Evolutionary conservation across 495 filamentous ascomycete species (phyloP).

Genomic region (Aspergillus wentii): DNA sequence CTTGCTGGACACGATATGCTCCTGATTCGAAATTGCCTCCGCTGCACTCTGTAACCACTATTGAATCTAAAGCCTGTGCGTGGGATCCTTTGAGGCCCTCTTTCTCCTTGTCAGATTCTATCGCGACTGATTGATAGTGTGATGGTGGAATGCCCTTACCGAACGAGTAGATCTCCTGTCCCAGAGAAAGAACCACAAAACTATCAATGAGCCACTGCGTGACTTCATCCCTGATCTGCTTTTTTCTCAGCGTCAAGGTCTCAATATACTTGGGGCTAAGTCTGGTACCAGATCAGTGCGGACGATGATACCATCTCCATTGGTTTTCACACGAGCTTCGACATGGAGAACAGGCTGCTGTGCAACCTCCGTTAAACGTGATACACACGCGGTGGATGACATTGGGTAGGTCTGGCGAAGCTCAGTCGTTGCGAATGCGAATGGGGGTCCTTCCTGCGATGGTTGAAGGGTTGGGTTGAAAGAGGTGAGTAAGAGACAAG

Average conservation of each 20-base stretch:
- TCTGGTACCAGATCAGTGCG: conserved; percentile 14
- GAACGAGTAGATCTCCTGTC: conserved; percentile 14
- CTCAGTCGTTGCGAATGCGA: background rate
- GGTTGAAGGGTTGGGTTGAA: too few relatives aligned
- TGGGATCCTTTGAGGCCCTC: conserved; percentile 10
- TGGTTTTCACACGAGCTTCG: conserved; percentile 16
- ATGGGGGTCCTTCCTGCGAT: too few relatives aligned
- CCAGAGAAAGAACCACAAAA: conserved; percentile 13
- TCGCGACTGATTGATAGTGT: too few relatives aligned
- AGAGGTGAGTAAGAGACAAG: too few relatives aligned
- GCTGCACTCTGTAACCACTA: conserved; percentile 16
- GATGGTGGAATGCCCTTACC: too few relatives aligned
- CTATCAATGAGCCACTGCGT: conserved; percentile 17
- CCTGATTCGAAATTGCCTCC: conserved; percentile 8
- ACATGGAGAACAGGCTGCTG: conserved; percentile 17
- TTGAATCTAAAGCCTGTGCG: conserved; percentile 11
- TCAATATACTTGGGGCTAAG: background rate
- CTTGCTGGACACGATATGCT: conserved; percentile 13
- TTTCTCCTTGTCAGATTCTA: conserved; percentile 4
- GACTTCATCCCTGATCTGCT: conserved; percentile 16
- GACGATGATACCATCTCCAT: conserved; percentile 10
- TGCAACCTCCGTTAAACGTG: conserved; percentile 4
- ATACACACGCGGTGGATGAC: too few relatives aligned
- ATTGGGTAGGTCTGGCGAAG: background rate
- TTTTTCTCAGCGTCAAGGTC: background rate